A percentile compares a stretch with the other conserved stretches of the same genome.
Conservation (phyloP, 352 stramenopile genomes). For the Phytophthora brassicae region DNA sequence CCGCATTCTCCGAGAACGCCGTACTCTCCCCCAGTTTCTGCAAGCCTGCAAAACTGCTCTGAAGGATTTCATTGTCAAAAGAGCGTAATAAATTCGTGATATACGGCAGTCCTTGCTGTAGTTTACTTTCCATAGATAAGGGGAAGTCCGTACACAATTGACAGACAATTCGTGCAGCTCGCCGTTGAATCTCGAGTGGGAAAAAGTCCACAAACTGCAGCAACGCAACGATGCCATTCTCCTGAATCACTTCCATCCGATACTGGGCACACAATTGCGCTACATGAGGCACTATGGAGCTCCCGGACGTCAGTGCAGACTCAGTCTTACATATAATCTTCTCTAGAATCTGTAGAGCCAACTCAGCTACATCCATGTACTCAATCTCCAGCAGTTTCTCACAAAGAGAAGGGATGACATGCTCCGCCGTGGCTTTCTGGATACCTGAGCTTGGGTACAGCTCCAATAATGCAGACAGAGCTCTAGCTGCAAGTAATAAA, state of each 20-base stretch:
- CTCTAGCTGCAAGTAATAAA: constrained; percentile 54
- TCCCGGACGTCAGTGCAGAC: neutral
- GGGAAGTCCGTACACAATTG: constrained; percentile 55
- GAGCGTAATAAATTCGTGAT: constrained; percentile 53
- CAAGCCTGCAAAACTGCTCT: constrained; percentile 53
- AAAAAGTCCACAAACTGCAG: constrained; percentile 87
- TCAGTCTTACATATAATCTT: constrained; percentile 46
- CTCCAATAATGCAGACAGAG: constrained; percentile 59
- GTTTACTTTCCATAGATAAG: constrained; percentile 20
- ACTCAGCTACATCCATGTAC: constrained; percentile 82
- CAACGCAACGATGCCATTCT: constrained; percentile 67
- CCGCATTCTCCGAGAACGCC: constrained; percentile 35
- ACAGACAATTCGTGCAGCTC: constrained; percentile 51
- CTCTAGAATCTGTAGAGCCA: constrained; percentile 70
- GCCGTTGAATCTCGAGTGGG: constrained; percentile 69
- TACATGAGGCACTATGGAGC: neutral
- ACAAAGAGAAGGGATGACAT: constrained; percentile 61
- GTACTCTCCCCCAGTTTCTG: constrained; percentile 50
- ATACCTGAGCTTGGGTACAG: constrained; percentile 47
- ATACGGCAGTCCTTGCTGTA: constrained; percentile 45
- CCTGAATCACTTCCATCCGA: constrained; percentile 45
- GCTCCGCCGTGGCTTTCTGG: constrained; percentile 43
- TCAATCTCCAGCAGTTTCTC: constrained; percentile 77
- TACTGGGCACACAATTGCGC: constrained; percentile 35
- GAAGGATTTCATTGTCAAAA: constrained; percentile 55